Evolutionary conservation across 2,329 filamentous ascomycete species (phyloP).

Genomic region (Juglanconis sp.): DNA sequence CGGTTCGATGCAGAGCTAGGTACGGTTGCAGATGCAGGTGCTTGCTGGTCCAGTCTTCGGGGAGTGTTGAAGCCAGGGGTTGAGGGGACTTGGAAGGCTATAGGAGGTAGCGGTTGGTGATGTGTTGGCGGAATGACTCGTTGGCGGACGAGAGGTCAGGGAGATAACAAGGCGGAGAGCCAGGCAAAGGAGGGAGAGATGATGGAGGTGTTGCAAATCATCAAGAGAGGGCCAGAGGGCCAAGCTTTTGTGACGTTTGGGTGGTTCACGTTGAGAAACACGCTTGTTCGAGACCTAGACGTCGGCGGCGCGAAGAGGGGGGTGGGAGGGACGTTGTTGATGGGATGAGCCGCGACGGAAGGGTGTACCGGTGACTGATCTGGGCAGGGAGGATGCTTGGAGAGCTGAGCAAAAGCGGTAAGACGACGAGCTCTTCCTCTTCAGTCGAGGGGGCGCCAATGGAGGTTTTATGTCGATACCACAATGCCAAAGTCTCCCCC

Average conservation of each 20-base stretch:
- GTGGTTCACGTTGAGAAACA: too few species aligned
- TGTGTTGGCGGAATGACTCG: not conserved
- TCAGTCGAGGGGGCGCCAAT: constrained; percentile 5
- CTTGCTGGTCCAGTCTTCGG: not conserved
- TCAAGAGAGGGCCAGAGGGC: too few species aligned
- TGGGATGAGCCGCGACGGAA: constrained; percentile 1
- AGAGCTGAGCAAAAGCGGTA: not conserved
- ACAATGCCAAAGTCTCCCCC: not conserved
- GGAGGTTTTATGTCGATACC: constrained; percentile 13
- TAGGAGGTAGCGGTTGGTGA: not conserved
- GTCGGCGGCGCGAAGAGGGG: not conserved
- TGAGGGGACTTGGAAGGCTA: not conserved
- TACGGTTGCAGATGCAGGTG: not conserved
- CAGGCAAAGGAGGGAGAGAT: too few species aligned
- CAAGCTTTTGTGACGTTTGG: too few species aligned
- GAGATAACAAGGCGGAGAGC: too few species aligned
- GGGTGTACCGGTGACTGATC: not conserved
- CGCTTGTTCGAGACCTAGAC: not conserved
- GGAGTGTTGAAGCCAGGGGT: not conserved
- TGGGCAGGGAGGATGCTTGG: constrained; percentile 11
- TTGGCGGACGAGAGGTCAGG: too few species aligned
- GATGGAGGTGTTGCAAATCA: too few species aligned
- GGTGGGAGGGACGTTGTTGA: not conserved
- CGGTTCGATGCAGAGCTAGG: constrained; percentile 1
- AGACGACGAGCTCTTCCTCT: constrained; percentile 1